Base-by-base conservation (phyloP, 2,329 filamentous ascomycete species). In the Botryotinia calthae region DNA sequence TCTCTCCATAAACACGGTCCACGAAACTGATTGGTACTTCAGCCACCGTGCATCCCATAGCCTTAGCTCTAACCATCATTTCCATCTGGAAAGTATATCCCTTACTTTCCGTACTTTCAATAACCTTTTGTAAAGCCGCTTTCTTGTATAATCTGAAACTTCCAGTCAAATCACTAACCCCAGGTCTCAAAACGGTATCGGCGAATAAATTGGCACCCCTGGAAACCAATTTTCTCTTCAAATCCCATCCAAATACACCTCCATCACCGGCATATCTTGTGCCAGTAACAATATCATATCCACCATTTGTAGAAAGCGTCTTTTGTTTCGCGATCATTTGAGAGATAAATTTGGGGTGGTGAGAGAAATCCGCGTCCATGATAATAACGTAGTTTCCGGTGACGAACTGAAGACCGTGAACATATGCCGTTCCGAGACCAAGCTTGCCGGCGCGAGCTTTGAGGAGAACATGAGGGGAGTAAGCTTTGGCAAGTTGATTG, bases 41-140 rank as follows among this genome's bases (percentile, higher is more conserved):
- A 25, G 93, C 93, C 46, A 99, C 95, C 54, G 91, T 93, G 85
- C 89, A 97, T 1, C 96, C 95, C 93, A 98, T 95, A 25, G 92
- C 93, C 89, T 98, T 98, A 48, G 96, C 96, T 75, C 95, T 88
- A 14, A 98, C 95, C 91, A 98, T 98, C 90, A 99, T 92, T 87
- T 98, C 95, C 96, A 99, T 99, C 89, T 99, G 96, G 87, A 99
- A 99, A 58, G 93, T 95, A 83, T 98, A 99, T 4, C 96, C 96
- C 85, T 98, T 97, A 82, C 93, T 96, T 87, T 98, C 92, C 14
- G 94, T 98, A 83, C 88, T 93, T 80, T 87, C 86, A 79, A 99
- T 98, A 73, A 97, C 94, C 86, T 93, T 95, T 82, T 97, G 89
- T 80, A 99, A 84, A 75, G 97, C 93, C 74, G 86, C 85, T 85